phyloP scores from a whole-genome alignment of 2,329 filamentous ascomycete genomes.

The Fusarium zealandicum region DNA sequence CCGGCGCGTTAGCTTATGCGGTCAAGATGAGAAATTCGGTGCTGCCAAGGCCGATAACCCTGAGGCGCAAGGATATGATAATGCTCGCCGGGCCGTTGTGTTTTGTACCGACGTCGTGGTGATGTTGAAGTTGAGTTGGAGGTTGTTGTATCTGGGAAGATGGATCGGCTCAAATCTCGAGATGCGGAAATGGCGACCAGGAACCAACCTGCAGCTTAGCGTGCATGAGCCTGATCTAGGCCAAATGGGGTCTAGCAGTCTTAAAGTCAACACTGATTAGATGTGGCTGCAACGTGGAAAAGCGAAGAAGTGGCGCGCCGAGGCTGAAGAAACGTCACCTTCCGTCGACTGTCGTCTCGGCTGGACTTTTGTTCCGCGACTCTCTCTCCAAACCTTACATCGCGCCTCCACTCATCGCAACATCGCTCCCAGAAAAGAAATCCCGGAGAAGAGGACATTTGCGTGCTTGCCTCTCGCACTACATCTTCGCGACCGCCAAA shows the following conservation, averaged over 20 bases:
- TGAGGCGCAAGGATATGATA: neutral
- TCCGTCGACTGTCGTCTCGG: constrained; percentile 4
- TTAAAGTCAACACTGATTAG: no score
- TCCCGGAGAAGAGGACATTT: constrained; percentile 19
- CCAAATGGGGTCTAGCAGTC: constrained; percentile 12
- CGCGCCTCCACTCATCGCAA: constrained; percentile 21
- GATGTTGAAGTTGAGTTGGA: constrained; percentile 3
- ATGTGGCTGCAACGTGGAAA: constrained; percentile 23
- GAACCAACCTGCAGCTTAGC: constrained; percentile 14
- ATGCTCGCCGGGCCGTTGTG: neutral
- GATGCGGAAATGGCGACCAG: constrained; percentile 20
- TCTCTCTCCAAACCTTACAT: constrained; percentile 28
- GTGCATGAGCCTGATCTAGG: constrained; percentile 3
- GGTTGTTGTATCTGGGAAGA: constrained; percentile 32
- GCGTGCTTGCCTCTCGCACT: constrained; percentile 19
- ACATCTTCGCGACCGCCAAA: constrained; percentile 13
- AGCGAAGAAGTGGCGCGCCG: neutral
- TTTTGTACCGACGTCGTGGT: neutral
- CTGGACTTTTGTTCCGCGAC: constrained; percentile 31
- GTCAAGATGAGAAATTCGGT: neutral
- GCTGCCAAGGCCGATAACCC: neutral
- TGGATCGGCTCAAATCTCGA: constrained; percentile 19
- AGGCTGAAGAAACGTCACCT: constrained; percentile 14
- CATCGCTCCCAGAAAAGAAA: constrained; percentile 19
- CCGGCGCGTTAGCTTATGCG: neutral